These are phyloP conservation scores for Sonneratia caseolaris DNA, from an alignment of 345 rosid species.

Conservation along the genomic window DNA sequence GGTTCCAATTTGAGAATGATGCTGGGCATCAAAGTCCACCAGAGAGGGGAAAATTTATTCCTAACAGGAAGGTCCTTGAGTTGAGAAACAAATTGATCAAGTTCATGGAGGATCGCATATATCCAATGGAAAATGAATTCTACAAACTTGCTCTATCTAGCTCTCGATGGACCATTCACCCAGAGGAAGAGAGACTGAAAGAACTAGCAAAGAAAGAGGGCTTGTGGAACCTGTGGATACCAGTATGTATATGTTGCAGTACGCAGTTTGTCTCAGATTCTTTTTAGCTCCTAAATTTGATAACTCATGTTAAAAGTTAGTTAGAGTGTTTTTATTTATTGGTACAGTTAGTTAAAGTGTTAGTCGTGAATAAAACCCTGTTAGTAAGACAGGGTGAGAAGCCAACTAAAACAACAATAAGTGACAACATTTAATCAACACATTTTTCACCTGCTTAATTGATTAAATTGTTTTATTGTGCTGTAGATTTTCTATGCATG, in stretches of 20 bases:
- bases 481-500: background rate
- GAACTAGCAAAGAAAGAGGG: conserved; percentile 85
- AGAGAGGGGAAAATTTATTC: conserved; percentile 61
- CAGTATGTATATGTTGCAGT: conserved; percentile 31
- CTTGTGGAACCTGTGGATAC: conserved; percentile 85
- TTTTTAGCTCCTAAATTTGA: background rate
- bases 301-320: background rate
- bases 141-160: conserved; percentile 64
- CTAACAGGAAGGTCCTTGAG: conserved; percentile 48
- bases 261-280: conserved; percentile 10
- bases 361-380: no score
- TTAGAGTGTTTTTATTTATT: background rate
- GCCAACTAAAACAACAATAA: background rate
- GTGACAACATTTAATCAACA: background rate
- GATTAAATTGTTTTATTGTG: background rate
- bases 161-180: conserved; percentile 78
- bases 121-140: conserved; percentile 77
- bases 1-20: conserved; percentile 7
- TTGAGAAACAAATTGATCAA: conserved; percentile 58
- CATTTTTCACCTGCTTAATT: background rate
- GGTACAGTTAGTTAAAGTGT: no score
- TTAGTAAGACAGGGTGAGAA: background rate
- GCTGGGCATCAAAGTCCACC: conserved; percentile 28
- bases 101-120: conserved; percentile 87
- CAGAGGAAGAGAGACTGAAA: conserved; percentile 82